phyloP scores from a whole-genome alignment of 2,329 filamentous ascomycete genomes.

The Neofusicoccum umdonicola region DNA sequence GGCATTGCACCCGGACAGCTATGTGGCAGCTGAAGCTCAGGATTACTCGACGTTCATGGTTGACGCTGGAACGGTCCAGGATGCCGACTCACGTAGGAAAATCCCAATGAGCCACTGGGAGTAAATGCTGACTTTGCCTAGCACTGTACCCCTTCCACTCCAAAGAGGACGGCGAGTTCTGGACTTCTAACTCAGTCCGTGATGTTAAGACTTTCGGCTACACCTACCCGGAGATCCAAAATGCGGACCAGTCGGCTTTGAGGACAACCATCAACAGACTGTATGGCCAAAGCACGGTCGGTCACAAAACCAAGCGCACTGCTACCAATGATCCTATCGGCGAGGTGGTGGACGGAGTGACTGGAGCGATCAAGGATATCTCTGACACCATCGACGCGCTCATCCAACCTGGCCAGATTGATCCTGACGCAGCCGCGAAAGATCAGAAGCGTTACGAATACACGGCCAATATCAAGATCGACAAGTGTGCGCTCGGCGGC shows the following conservation, averaged over 20 bases:
- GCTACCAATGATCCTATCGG: neutral
- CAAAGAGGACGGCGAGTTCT: conserved; percentile 59
- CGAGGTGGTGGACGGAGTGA: neutral
- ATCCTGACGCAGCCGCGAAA: conserved; percentile 34
- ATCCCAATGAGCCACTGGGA: neutral
- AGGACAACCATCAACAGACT: conserved; percentile 59
- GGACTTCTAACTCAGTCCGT: conserved; percentile 64
- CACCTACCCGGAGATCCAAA: conserved; percentile 66
- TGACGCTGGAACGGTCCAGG: conserved; percentile 52
- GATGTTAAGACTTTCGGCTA: conserved; percentile 66
- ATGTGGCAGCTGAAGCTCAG: conserved; percentile 56
- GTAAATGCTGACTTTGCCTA: conserved; percentile 16
- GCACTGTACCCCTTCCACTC: conserved; percentile 67
- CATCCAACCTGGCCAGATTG: conserved; percentile 20
- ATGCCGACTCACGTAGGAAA: conserved; percentile 49
- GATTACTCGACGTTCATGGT: conserved; percentile 62
- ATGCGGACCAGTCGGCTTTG: conserved; percentile 35
- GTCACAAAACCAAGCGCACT: conserved; percentile 22
- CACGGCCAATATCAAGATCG: conserved; percentile 64
- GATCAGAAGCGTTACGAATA: conserved; percentile 55
- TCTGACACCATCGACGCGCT: conserved; percentile 17
- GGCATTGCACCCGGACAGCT: conserved; percentile 65
- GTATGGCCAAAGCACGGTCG: conserved; percentile 50
- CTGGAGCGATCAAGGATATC: conserved; percentile 1
- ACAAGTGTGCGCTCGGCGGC: conserved; percentile 58